A percentile compares a stretch with the other conserved stretches of the same genome.
Evolutionary conservation across 2,329 filamentous ascomycete species (phyloP).

Genomic region (Phyllosticta citrichinensis): DNA sequence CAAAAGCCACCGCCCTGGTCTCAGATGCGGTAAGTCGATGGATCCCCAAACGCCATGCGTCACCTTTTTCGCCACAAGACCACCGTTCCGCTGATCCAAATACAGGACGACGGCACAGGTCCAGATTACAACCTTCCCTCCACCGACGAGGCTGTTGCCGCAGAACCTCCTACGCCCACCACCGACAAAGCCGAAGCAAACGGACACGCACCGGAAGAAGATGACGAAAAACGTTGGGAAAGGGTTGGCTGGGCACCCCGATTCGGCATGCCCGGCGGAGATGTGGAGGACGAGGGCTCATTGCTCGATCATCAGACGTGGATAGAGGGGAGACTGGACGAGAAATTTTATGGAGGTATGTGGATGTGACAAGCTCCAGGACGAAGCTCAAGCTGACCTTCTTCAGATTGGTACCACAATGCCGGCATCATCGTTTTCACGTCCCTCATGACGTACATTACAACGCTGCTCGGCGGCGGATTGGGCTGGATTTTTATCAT

Average conservation of each 20-base stretch:
- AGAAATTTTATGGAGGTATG: conserved; percentile 79
- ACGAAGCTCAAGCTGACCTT: not conserved
- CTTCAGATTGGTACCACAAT: conserved; percentile 92
- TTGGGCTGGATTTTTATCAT: conserved; percentile 88
- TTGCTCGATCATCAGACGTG: conserved; percentile 81
- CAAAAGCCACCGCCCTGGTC: conserved; percentile 58
- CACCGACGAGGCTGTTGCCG: conserved; percentile 58
- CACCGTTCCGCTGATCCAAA: conserved; percentile 4
- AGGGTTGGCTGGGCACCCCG: conserved; percentile 79
- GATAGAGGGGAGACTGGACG: conserved; percentile 72
- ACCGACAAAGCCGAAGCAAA: conserved; percentile 32
- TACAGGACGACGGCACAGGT: conserved; percentile 54
- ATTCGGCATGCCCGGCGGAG: conserved; percentile 50
- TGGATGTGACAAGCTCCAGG: conserved; percentile 15
- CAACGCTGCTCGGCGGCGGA: conserved; percentile 81
- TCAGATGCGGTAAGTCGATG: conserved; percentile 56
- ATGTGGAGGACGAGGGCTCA: conserved; percentile 49
- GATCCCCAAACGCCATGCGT: conserved; percentile 2
- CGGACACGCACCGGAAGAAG: conserved; percentile 31
- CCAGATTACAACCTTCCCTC: conserved; percentile 69
- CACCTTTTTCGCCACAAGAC: conserved; percentile 6
- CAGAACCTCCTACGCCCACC: conserved; percentile 42
- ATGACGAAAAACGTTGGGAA: conserved; percentile 39
- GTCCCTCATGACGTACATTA: conserved; percentile 79
- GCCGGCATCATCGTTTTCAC: conserved; percentile 88